phyloP scores from a whole-genome alignment of 2,329 filamentous ascomycete genomes.

The Paraphaeosphaeria sporulosa region DNA sequence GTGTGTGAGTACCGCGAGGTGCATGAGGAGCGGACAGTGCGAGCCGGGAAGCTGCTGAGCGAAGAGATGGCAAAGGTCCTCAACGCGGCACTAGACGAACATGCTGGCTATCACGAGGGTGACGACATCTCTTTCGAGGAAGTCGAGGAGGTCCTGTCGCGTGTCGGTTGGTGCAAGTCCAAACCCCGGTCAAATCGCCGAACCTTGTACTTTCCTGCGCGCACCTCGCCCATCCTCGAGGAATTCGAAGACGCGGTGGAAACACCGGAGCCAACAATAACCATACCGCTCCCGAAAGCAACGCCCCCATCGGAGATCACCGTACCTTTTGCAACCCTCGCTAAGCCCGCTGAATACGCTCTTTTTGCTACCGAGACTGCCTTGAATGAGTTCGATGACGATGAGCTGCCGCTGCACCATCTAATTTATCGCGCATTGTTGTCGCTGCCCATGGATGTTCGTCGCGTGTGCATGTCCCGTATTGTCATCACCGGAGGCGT shows the following conservation, averaged over 20 bases:
- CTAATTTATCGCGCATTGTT: slow-evolving; percentile 81
- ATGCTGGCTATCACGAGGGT: slow-evolving; percentile 29
- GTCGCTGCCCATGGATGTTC: slow-evolving; percentile 79
- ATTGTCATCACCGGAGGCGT: slow-evolving; percentile 87
- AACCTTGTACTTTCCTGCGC: slow-evolving; percentile 43
- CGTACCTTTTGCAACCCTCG: slow-evolving; percentile 73
- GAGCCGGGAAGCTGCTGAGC: slow-evolving; percentile 76
- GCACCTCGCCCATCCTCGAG: slow-evolving; percentile 49
- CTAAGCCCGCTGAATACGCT: slow-evolving; percentile 76
- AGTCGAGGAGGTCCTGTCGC: slow-evolving; percentile 78
- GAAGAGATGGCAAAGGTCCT: slow-evolving; percentile 73
- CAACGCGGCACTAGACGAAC: slow-evolving; percentile 53
- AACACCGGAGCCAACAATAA: slow-evolving; percentile 39
- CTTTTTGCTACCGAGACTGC: slow-evolving; percentile 70
- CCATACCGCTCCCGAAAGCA: slow-evolving; percentile 44
- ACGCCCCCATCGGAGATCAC: slow-evolving; percentile 61
- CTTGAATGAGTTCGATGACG: slow-evolving; percentile 75
- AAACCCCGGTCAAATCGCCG: slow-evolving; percentile 37
- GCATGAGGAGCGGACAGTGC: slow-evolving; percentile 70
- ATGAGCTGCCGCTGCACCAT: slow-evolving; percentile 80
- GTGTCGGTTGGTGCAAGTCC: slow-evolving; percentile 77
- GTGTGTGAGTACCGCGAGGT: slow-evolving; percentile 93
- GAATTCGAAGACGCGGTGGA: slow-evolving; percentile 53
- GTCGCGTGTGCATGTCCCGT: slow-evolving; percentile 85
- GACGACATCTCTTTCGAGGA: slow-evolving; percentile 68